Base-by-base conservation (phyloP, 2,329 filamentous ascomycete genomes). In the Diplodia sapinea region DNA sequence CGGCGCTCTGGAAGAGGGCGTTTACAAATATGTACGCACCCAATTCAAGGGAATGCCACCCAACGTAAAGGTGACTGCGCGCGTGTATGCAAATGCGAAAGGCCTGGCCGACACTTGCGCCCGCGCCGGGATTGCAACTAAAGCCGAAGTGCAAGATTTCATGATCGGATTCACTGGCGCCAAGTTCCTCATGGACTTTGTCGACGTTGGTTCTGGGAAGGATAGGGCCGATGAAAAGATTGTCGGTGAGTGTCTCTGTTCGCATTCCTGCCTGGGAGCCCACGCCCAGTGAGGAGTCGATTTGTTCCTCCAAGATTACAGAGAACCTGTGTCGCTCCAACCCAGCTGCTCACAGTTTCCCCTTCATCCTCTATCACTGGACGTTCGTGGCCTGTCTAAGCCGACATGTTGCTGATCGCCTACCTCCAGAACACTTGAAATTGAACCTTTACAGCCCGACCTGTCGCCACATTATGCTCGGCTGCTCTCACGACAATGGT, bases 401-500 rank as follows among this genome's bases (percentile, higher is more conserved):
- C 65, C 31, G 11, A 15, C 54, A 31, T 55, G 43, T 17, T 57
- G 52, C 69, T 73, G 49, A 72, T n/a, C 26, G 29, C 26, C 0
- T 8, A 1, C 7, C 11, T 26, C 31, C 70, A 87, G 86, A 86
- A 70, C 79, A 79, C 31, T 84, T 89, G 75, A 84, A 85, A 71
- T 74, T 86, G 57, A 82, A 84, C 74, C 77, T 87, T 62, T 80
- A 84, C 75, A 84, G 88, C 71, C 84, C 82, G 70, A 86, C 87
- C 71, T 89, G 87, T 73, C 86, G 85, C 65, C 86, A 87, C 67
- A 83, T 89, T 64, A 79, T 88, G 59, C 79, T 89, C 43, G 87
- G 86, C 9, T 87, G 86, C 74, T 85, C 84, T 15, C 83, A 86
- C 68, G 84, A 86, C 75, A 83, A 82, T 66, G 81, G 83, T 26